Base-by-base conservation (phyloP, 768 basidiomycete genomes). In the Amanita pseudoporphyria region DNA sequence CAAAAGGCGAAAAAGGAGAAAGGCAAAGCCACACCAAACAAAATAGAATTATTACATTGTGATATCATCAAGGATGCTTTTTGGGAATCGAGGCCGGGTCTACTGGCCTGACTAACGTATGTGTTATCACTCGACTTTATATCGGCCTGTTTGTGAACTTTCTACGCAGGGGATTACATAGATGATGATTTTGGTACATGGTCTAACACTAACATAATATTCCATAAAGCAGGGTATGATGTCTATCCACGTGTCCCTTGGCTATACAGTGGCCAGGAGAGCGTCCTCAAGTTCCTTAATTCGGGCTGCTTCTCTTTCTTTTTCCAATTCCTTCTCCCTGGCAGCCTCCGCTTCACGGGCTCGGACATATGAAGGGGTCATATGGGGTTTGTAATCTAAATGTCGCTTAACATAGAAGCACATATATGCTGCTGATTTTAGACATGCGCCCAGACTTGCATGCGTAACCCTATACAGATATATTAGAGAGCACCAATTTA, bases 381-480 rank as follows among this genome's bases (percentile, higher is more conserved):
- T 72, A 59, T 79, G 64, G 0, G 84, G 81, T 62, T 82, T 84
- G 66, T 93, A 94, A 54, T 93, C 87, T 40, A 94, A 70, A 53
- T 88, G 79, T 9, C 87, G 80, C 64, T 94, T 94, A 53, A 91
- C 88, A 61, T 95, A 96, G 68, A 94, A 93, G 54, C 90, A 89
- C 92, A 95, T 94, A 64, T 95, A 95, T 5, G 89, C 84, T 43
- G 79, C 74, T 16, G 90, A 89, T 43, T 64, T 68, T 36, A 93
- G 71, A 48, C 84, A 86, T 1, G 76, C 74, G 6, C 75, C 71
- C 18, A 93, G 71, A 21, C 71, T 83, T 9, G 90, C 79, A 18
- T 73, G 76, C 0, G 81, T 81, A 9, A 94, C 89, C 65, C 84
- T 86, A 58, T 30, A 24, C 21, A 14, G 10, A 5, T 10, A 3